These are phyloP conservation scores for Leccinum olivaceopallidum DNA, from an alignment of 768 basidiomycete species.

Conservation along the genomic window DNA sequence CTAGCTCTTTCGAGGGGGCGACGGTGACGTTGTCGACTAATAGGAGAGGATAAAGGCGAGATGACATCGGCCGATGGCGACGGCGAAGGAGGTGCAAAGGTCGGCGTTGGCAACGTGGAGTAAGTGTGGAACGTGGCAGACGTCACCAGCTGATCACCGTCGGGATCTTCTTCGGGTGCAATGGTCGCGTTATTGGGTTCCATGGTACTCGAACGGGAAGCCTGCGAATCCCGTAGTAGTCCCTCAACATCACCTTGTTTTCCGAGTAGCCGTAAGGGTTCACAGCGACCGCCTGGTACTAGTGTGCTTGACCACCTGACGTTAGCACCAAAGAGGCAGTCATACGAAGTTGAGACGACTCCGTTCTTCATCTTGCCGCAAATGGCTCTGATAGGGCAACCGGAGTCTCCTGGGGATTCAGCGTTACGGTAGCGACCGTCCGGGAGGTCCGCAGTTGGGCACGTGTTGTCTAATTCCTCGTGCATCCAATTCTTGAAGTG, in stretches of 20 bases:
- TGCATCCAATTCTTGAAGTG: constrained; percentile 5
- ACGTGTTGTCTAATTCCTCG: constrained; percentile 5
- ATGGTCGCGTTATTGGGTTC: constrained; percentile 11
- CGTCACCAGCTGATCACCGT: constrained; percentile 19
- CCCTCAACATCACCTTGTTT: constrained; percentile 7
- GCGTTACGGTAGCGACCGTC: background rate
- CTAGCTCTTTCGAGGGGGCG: constrained; percentile 34
- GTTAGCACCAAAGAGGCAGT: constrained; percentile 3
- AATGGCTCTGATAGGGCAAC: background rate
- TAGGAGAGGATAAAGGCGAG: constrained; percentile 22
- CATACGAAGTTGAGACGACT: background rate
- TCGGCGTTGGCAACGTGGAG: constrained; percentile 29
- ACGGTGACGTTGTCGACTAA: constrained; percentile 24
- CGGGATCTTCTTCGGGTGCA: constrained; percentile 16
- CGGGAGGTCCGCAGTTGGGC: background rate
- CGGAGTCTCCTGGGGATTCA: constrained; percentile 3
- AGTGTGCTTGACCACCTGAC: background rate
- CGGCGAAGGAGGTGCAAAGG: constrained; percentile 32
- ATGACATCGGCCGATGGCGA: constrained; percentile 29
- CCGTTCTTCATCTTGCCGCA: background rate
- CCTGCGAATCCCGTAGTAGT: constrained; percentile 17
- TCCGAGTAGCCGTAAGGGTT: background rate
- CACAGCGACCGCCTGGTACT: background rate
- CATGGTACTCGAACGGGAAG: constrained; percentile 14
- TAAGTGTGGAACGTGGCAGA: constrained; percentile 25